phyloP scores from a whole-genome alignment of 306 rosid genomes.

The Benincasa hispida region DNA sequence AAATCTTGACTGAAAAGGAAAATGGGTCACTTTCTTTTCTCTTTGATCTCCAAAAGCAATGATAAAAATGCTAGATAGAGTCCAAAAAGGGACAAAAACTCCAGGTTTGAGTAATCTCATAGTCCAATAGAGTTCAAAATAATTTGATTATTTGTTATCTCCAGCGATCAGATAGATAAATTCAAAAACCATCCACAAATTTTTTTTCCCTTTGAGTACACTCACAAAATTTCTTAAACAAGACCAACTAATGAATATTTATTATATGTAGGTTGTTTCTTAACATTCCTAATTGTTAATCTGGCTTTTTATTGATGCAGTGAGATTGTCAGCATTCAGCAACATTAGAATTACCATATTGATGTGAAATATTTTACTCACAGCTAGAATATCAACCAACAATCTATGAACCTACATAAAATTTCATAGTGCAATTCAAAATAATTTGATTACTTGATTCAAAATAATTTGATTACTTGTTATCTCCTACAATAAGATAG shows the following conservation, averaged over 20 bases:
- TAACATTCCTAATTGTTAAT: background rate
- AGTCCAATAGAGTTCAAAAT: too few species aligned
- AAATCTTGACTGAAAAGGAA: constrained; percentile 10
- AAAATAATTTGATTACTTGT: too few species aligned
- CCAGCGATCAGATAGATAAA: too few species aligned
- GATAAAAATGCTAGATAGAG: constrained; percentile 24
- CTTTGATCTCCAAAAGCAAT: constrained; percentile 31
- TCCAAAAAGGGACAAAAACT: constrained; percentile 65
- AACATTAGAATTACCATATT: background rate
- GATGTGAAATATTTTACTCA: background rate
- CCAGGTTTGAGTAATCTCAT: too few species aligned
- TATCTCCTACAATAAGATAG: too few species aligned
- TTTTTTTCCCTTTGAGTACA: too few species aligned
- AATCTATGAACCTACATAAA: background rate
- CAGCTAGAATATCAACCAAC: background rate
- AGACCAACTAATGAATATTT: background rate
- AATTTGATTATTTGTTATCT: too few species aligned
- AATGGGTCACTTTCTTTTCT: constrained; percentile 23
- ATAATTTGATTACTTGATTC: too few species aligned
- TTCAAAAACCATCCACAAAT: background rate
- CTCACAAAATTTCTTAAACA: background rate
- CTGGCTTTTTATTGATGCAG: background rate
- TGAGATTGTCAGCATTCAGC: background rate
- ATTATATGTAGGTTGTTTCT: background rate
- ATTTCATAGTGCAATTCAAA: too few species aligned